These are phyloP conservation scores for Aspergillus incahuasiensis DNA, from an alignment of 495 filamentous ascomycete genomes.

Conservation along the genomic window DNA sequence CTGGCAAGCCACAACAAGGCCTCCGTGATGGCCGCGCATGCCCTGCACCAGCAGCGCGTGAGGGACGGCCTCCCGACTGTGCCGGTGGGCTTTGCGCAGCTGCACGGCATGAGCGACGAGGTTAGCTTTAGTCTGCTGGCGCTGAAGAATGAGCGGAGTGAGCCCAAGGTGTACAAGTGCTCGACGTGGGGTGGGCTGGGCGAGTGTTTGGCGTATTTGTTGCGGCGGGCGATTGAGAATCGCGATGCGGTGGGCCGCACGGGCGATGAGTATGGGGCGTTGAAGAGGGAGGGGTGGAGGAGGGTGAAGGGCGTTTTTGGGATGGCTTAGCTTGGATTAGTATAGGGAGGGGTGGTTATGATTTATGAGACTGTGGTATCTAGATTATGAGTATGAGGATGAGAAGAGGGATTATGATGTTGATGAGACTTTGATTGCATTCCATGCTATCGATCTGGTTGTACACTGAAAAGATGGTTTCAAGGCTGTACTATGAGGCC, in stretches of 20 bases:
- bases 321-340: not conserved
- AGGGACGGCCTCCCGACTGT: constrained; percentile 29
- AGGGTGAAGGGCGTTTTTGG: constrained; percentile 34
- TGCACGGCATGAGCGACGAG: constrained; percentile 79
- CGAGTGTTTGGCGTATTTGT: constrained; percentile 84
- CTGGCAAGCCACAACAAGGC: constrained; percentile 42
- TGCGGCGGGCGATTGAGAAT: constrained; percentile 85
- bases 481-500: no score
- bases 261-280: constrained; percentile 59
- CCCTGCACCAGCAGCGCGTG: constrained; percentile 29
- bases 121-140: constrained; percentile 55
- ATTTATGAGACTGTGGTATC: not conserved
- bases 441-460: no score
- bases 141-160: constrained; percentile 33
- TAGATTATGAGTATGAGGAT: no score
- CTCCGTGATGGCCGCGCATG: constrained; percentile 29
- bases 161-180: constrained; percentile 72
- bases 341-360: not conserved
- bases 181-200: constrained; percentile 79
- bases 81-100: constrained; percentile 50
- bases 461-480: no score
- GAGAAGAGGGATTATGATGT: no score
- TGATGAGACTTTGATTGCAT: no score
- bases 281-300: constrained; percentile 61
- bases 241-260: constrained; percentile 77